Percentiles rank a stretch among this genome's conserved stretches.
Evolutionary conservation across 345 rosid species (phyloP).

Genomic region (Linum tenue): DNA sequence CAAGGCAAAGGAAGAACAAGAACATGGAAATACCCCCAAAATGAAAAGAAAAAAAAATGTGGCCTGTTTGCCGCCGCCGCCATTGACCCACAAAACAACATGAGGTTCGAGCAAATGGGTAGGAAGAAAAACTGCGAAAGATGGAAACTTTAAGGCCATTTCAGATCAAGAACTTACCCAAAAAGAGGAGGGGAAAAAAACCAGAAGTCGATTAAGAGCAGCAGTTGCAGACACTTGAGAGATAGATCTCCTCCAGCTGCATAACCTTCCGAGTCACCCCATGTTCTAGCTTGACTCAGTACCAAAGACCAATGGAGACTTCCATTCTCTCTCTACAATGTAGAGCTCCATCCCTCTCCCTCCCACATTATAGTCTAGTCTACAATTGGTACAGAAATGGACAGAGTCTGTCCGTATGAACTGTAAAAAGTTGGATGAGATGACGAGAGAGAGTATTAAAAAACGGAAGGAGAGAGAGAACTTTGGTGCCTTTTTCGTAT

Average conservation of each 20-base stretch:
- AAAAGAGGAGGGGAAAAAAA: slow-evolving; percentile 2
- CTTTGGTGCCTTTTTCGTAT: background rate
- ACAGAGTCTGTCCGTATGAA: slow-evolving; percentile 2
- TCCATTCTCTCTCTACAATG: slow-evolving; percentile 25
- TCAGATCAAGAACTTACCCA: slow-evolving; percentile 23
- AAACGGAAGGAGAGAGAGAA: slow-evolving; percentile 4
- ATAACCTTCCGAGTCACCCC: slow-evolving; percentile 36
- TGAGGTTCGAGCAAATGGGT: slow-evolving; percentile 21
- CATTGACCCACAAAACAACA: slow-evolving; percentile 12
- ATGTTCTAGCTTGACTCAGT: slow-evolving; percentile 11
- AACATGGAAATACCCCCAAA: background rate
- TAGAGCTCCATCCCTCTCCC: background rate
- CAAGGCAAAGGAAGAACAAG: background rate
- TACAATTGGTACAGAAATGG: slow-evolving; percentile 14
- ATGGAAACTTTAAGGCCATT: background rate
- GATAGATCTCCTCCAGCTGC: slow-evolving; percentile 33
- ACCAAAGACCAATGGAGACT: background rate
- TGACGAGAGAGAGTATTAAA: background rate
- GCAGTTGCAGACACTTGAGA: slow-evolving; percentile 29
- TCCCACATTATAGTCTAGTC: slow-evolving; percentile 21
- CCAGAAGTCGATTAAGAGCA: slow-evolving; percentile 15
- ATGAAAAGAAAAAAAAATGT: slow-evolving; percentile 5
- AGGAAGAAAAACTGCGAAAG: slow-evolving; percentile 16
- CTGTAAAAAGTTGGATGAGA: background rate
- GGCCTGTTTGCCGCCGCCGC: background rate